These are phyloP conservation scores for Mycena maculata DNA, from an alignment of 768 basidiomycete species.

Conservation along the genomic window DNA sequence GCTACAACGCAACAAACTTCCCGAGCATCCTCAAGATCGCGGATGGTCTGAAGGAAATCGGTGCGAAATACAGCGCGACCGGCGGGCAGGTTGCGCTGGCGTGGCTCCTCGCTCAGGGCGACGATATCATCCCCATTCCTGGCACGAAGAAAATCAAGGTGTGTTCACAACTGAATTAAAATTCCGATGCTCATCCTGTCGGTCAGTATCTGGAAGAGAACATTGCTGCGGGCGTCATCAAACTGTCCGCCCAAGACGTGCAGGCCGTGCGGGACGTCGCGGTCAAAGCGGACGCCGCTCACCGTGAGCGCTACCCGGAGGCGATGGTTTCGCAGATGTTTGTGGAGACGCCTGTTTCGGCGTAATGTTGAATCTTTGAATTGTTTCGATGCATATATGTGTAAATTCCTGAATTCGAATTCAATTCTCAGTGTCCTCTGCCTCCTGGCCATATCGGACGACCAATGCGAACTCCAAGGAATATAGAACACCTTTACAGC, in stretches of 20 bases:
- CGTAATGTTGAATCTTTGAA: too few species aligned
- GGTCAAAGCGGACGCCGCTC: neutral
- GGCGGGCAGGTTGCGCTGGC: slow-evolving; percentile 61
- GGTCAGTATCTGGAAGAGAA: slow-evolving; percentile 4
- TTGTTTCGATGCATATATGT: too few species aligned
- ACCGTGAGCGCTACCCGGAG: slow-evolving; percentile 4
- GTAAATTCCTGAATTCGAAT: too few species aligned
- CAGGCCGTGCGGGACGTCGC: slow-evolving; percentile 9
- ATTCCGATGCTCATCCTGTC: too few species aligned
- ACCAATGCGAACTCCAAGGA: too few species aligned
- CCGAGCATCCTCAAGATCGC: slow-evolving; percentile 57
- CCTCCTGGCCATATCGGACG: too few species aligned
- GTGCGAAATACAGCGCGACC: slow-evolving; percentile 51
- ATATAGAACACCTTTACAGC: too few species aligned
- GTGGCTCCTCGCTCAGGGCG: slow-evolving; percentile 61
- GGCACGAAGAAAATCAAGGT: slow-evolving; percentile 57
- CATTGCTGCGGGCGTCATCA: neutral
- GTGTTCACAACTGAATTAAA: neutral
- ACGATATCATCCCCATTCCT: slow-evolving; percentile 60
- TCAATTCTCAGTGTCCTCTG: too few species aligned
- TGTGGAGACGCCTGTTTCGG: slow-evolving; percentile 5
- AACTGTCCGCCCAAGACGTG: neutral
- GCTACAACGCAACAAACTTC: slow-evolving; percentile 55
- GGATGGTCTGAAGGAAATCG: slow-evolving; percentile 52
- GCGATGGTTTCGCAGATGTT: slow-evolving; percentile 12